A percentile compares a stretch with the other conserved stretches of the same genome.
Conservation (phyloP, 176 grass and related monocot species). For the Phoenix dactylifera region DNA sequence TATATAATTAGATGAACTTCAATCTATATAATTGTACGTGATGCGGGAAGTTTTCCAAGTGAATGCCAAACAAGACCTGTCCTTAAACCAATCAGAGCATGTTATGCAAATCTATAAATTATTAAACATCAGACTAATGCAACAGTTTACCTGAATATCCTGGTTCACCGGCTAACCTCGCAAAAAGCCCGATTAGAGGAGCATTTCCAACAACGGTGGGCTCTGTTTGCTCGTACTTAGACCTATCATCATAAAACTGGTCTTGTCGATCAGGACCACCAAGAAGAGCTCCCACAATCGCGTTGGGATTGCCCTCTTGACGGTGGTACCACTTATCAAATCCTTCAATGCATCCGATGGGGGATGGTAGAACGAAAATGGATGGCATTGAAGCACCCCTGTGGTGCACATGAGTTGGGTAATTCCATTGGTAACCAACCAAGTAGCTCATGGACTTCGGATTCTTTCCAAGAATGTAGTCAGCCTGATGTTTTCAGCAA, state of each 20-base stretch:
- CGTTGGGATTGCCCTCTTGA: conserved; percentile 52
- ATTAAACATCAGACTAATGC: neutral
- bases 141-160: neutral
- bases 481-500: conserved; percentile 26
- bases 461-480: conserved; percentile 85
- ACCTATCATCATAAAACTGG: conserved; percentile 57
- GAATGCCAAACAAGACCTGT: neutral
- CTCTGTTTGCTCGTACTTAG: conserved; percentile 68
- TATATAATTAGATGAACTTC: no score
- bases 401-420: conserved; percentile 71
- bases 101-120: no score
- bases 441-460: conserved; percentile 80
- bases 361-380: conserved; percentile 13
- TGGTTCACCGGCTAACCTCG: conserved; percentile 27
- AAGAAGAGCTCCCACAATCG: conserved; percentile 64
- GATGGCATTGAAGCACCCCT: conserved; percentile 86
- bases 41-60: no score
- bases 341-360: conserved; percentile 59
- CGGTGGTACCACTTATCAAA: conserved; percentile 71
- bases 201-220: conserved; percentile 49
- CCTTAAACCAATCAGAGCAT: neutral
- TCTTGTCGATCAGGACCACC: conserved; percentile 64
- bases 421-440: conserved; percentile 51
- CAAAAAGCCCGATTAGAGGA: conserved; percentile 67
- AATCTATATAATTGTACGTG: no score